Evolutionary conservation across 306 rosid species (phyloP).

Genomic region (Trichosanthes cucumerina): DNA sequence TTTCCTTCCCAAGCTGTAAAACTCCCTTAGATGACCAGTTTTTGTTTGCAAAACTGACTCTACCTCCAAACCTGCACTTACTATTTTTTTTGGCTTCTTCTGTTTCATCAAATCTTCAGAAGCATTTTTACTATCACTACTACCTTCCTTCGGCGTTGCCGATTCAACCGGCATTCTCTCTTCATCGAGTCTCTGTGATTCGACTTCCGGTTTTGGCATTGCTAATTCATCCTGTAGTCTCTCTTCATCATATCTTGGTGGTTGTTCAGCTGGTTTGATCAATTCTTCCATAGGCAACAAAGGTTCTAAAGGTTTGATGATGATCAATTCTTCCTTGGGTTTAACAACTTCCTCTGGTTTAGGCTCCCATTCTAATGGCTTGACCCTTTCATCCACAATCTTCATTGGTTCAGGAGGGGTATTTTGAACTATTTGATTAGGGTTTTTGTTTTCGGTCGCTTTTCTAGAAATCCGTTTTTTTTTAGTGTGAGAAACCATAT

Average conservation of each 20-base stretch:
- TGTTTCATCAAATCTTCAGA: conserved; percentile 8
- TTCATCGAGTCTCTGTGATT: background rate
- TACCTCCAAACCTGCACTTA: conserved; percentile 56
- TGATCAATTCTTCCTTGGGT: background rate
- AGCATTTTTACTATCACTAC: background rate
- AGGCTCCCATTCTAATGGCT: conserved; percentile 3
- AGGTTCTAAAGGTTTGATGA: conserved; percentile 8
- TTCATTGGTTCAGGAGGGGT: conserved; percentile 44
- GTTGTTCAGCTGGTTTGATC: conserved; percentile 6
- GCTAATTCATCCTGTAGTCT: background rate
- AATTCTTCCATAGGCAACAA: conserved; percentile 10
- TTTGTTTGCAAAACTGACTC: conserved; percentile 51
- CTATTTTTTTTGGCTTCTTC: conserved; percentile 38
- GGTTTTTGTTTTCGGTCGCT: conserved; percentile 8
- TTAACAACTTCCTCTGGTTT: background rate
- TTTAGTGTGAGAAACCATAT: background rate
- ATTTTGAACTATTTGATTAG: conserved; percentile 13
- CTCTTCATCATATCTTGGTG: background rate
- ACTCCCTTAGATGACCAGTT: conserved; percentile 55
- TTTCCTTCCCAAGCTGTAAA: conserved; percentile 45
- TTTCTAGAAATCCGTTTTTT: background rate
- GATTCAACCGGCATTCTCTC: background rate
- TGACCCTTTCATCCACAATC: conserved; percentile 28
- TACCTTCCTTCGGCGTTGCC: conserved; percentile 6
- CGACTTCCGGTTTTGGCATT: background rate